These are phyloP conservation scores for Helianthus tuberosus DNA, from an alignment of 129 eudicot genomes.

Conservation along the genomic window DNA sequence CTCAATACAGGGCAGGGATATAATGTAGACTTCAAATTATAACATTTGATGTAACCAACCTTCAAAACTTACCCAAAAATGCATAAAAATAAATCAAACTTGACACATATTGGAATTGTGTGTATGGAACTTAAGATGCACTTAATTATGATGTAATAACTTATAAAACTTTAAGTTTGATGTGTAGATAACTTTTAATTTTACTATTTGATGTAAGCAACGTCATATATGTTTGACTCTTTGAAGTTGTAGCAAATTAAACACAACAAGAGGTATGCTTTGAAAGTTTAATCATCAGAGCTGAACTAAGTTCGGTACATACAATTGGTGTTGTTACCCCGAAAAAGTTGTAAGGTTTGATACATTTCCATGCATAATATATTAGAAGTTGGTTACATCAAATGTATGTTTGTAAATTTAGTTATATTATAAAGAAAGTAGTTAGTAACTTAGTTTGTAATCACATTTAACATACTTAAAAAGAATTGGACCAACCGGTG, in stretches of 20 bases:
- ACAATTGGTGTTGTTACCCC: not conserved
- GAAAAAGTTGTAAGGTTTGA: no score
- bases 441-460: not conserved
- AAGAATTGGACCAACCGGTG: not conserved
- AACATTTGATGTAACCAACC: not conserved
- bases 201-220: not conserved
- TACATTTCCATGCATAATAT: no score
- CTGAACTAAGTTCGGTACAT: not conserved
- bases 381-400: no score
- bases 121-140: not conserved
- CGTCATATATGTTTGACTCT: not conserved
- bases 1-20: not conserved
- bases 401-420: no score
- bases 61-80: not conserved
- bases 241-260: not conserved
- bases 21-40: not conserved
- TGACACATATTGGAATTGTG: not conserved
- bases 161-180: not conserved
- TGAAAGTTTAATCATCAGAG: not conserved
- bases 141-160: not conserved
- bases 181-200: not conserved
- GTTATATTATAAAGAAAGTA: not conserved
- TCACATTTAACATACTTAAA: not conserved
- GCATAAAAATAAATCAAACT: not conserved
- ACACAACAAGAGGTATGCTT: not conserved